Conservation (phyloP, 345 rosid genomes). For the Cardiospermum halicacabum region DNA sequence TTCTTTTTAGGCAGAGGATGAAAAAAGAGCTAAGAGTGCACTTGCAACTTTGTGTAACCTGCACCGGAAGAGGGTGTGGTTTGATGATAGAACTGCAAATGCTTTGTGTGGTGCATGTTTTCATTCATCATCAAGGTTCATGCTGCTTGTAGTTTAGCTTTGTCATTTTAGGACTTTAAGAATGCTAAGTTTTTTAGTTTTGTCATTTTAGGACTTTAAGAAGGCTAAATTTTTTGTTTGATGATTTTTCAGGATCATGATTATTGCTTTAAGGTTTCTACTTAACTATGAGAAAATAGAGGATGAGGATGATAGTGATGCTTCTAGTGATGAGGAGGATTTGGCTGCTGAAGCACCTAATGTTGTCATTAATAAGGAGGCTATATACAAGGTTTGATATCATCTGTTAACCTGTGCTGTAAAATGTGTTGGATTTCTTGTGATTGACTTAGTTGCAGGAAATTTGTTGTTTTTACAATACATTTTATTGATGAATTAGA, state of each 20-base stretch:
- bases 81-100: conserved; percentile 85
- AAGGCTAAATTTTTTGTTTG: neutral
- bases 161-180: conserved; percentile 8
- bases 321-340: conserved; percentile 72
- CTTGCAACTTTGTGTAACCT: conserved; percentile 73
- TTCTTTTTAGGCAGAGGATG: conserved; percentile 72
- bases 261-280: conserved; percentile 71
- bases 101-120: conserved; percentile 89
- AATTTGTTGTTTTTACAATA: neutral
- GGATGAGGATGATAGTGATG: conserved; percentile 63
- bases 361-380: conserved; percentile 54
- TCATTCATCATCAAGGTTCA: conserved; percentile 81
- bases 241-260: conserved; percentile 65
- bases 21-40: conserved; percentile 66
- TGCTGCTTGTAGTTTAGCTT: conserved; percentile 2
- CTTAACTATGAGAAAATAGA: conserved; percentile 86
- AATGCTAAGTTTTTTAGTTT: neutral
- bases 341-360: conserved; percentile 35
- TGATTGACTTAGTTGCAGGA: neutral
- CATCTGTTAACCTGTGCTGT: neutral
- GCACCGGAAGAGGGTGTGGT: conserved; percentile 81
- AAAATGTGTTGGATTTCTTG: neutral
- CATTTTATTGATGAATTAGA: neutral
- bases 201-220: conserved; percentile 9
- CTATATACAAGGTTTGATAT: conserved; percentile 66